Conservation (phyloP, 228 moss, liverwort and hornwort genomes). For the Sphagnum fallax region DNA sequence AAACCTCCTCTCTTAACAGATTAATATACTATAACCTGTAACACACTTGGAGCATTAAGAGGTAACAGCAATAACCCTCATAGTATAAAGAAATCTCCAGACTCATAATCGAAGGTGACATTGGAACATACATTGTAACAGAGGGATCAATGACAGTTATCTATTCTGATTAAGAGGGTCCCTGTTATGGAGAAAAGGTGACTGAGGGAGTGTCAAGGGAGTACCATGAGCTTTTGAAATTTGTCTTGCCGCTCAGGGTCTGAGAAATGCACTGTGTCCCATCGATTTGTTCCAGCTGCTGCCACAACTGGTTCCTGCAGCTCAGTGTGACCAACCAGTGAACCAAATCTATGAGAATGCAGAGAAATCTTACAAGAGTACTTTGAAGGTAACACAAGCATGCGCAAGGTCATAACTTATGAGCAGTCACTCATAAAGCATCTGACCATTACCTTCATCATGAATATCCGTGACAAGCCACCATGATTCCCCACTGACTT, state of each 20-base stretch:
- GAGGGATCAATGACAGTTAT: no score
- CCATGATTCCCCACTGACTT: no score
- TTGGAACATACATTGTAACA: no score
- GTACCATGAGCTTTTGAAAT: slow-evolving; percentile 99
- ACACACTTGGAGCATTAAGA: no score
- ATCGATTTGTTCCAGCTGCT: slow-evolving; percentile 90
- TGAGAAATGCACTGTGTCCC: slow-evolving; percentile 98
- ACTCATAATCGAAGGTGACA: no score
- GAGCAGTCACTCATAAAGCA: neutral
- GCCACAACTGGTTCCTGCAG: slow-evolving; percentile 83
- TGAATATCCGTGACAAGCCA: no score
- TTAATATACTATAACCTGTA: neutral
- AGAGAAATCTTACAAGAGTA: neutral
- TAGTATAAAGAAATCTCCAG: no score
- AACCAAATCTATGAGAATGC: neutral
- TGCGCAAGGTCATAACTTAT: neutral
- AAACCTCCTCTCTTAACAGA: neutral
- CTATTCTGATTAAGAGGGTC: no score
- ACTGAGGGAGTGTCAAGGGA: neutral
- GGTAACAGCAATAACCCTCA: no score
- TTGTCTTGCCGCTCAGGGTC: slow-evolving; percentile 97
- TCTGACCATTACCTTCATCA: no score
- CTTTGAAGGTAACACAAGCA: neutral
- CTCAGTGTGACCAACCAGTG: slow-evolving; percentile 21
- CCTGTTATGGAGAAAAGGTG: no score